Evolutionary conservation across 441 rosid species (phyloP), one percentile per base, ranked within the genome.

Genomic region (Erodium texanum): DNA sequence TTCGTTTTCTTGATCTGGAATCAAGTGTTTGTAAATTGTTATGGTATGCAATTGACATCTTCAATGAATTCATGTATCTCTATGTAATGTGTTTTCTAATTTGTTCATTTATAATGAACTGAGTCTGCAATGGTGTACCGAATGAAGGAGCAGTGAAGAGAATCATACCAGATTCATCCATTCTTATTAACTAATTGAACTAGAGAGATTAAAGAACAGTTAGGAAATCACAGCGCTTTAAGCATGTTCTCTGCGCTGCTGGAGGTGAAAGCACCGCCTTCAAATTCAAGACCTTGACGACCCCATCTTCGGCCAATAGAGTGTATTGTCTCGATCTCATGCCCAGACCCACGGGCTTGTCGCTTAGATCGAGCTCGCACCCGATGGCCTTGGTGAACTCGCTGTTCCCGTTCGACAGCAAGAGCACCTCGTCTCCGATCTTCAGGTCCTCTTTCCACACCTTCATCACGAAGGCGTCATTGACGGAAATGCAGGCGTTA

Each of bases 171-270:
- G 19, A 18, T 52, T n/a, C 12, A 41, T 41, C 48, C 48, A 41
- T n/a, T 52, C 4, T 52, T 52, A 52, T 18, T n/a, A 4, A 27
- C 1, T 4, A n/a, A 16, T 14, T 2, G 64, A 56, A 54, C 56
- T 20, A 32, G 15, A 7, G 50, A 7, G 22, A 23, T 59, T 27
- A 19, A 54, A 7, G 56, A 24, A 67, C 24, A 64, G 15, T 14
- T 18, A 5, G 7, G 5, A 66, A 80, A 69, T 87, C 76, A 92
- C 7, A 88, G 89, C 48, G 70, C 82, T 64, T 86, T 88, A 64
- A 89, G 96, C 76, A 89, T 83, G 62, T 92, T 92, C 71, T 92
- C 96, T 29, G 95, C 98, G 11, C 93, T 79, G 64, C 89, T 87
- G 71, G 72, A 78, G 11, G 96, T 89, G 66, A 92, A 92, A 43